These are phyloP conservation scores for Hypoxylon sp. DNA, from an alignment of 2,329 filamentous ascomycete species.

Conservation along the genomic window DNA sequence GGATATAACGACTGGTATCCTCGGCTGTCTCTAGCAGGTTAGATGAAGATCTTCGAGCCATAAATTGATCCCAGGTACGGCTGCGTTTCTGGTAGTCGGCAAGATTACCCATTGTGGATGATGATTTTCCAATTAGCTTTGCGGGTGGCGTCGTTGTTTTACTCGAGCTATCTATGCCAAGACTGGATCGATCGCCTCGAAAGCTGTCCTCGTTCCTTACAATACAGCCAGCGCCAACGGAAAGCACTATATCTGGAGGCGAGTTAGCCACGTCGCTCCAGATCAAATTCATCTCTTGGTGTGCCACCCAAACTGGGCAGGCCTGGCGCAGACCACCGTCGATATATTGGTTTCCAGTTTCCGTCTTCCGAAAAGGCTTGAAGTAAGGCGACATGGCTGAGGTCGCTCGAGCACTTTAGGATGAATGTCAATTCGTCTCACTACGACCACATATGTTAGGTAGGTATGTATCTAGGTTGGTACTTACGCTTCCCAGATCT, in stretches of 20 bases:
- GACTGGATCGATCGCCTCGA: neutral
- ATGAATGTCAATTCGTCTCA: neutral
- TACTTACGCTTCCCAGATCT: slow-evolving; percentile 53
- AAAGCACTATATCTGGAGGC: slow-evolving; percentile 51
- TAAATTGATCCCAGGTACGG: slow-evolving; percentile 45
- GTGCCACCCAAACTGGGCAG: slow-evolving; percentile 48
- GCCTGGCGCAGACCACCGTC: slow-evolving; percentile 42
- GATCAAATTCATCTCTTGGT: slow-evolving; percentile 48
- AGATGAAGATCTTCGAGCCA: slow-evolving; percentile 29
- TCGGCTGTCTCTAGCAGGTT: slow-evolving; percentile 6
- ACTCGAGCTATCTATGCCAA: slow-evolving; percentile 14
- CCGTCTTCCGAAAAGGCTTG: slow-evolving; percentile 48
- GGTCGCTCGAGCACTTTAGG: slow-evolving; percentile 49
- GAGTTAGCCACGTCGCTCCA: slow-evolving; percentile 46
- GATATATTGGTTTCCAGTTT: slow-evolving; percentile 45
- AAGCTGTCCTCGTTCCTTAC: slow-evolving; percentile 37
- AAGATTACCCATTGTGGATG: slow-evolving; percentile 29
- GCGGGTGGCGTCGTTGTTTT: slow-evolving; percentile 34
- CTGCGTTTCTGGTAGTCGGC: slow-evolving; percentile 45
- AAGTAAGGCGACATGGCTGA: slow-evolving; percentile 49
- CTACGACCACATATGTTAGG: neutral
- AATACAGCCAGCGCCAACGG: slow-evolving; percentile 48
- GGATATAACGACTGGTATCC: slow-evolving; percentile 45
- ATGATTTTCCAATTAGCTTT: slow-evolving; percentile 17
- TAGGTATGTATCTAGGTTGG: slow-evolving; percentile 3